Percentiles rank a stretch among this genome's conserved stretches.
Conservation (phyloP, 192 early-diverging fungal species). For the Gonapodya sp. region DNA sequence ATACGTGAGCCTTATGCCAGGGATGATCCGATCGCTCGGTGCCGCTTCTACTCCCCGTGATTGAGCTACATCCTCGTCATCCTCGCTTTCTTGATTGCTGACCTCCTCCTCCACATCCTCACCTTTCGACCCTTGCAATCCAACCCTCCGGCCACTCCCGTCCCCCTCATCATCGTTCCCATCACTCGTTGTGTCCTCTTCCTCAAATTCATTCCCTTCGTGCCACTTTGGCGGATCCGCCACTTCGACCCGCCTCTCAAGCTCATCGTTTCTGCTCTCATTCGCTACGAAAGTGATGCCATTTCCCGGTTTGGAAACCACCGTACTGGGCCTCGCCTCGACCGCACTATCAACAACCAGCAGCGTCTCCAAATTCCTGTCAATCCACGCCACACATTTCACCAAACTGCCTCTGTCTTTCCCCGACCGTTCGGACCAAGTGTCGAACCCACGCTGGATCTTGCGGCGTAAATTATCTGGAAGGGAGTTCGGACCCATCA, state of each 20-base stretch:
- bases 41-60: slow-evolving; percentile 13
- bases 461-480: slow-evolving; percentile 13
- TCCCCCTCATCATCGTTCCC: neutral
- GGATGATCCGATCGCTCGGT: neutral
- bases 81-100: slow-evolving; percentile 20
- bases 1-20: slow-evolving; percentile 19
- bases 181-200: neutral
- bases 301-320: slow-evolving; percentile 12
- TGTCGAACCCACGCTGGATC: neutral
- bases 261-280: slow-evolving; percentile 14
- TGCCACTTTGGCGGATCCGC: neutral
- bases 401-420: slow-evolving; percentile 19
- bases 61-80: slow-evolving; percentile 18
- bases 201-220: neutral
- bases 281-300: slow-evolving; percentile 23
- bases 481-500: slow-evolving; percentile 19
- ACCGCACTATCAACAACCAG: slow-evolving; percentile 3
- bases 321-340: neutral
- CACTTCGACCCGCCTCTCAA: neutral
- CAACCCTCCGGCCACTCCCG: neutral
- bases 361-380: slow-evolving; percentile 44
- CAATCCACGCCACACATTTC: slow-evolving; percentile 41
- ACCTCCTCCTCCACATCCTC: slow-evolving; percentile 22
- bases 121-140: neutral
- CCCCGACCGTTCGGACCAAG: slow-evolving; percentile 9